Conservation (phyloP, 108 stramenopile species). For the Skeletonema costatum region DNA sequence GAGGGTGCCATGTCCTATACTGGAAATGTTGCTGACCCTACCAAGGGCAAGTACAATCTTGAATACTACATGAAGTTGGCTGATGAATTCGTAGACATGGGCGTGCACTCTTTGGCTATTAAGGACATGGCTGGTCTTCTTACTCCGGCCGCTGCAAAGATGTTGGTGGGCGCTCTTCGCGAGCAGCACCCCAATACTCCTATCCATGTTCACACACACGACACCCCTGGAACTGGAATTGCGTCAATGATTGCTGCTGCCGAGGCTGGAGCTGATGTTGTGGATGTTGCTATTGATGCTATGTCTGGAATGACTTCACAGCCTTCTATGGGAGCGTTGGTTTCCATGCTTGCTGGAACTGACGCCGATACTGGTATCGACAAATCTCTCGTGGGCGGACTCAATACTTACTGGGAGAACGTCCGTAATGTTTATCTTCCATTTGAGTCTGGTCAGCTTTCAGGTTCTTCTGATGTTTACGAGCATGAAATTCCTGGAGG, state of each 20-base stretch:
- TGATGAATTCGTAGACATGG: slow-evolving; percentile 62
- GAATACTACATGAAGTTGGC: slow-evolving; percentile 84
- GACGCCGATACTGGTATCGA: slow-evolving; percentile 85
- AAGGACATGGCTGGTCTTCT: slow-evolving; percentile 90
- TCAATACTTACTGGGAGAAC: slow-evolving; percentile 92
- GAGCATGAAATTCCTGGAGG: slow-evolving; percentile 86
- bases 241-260: slow-evolving; percentile 92
- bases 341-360: slow-evolving; percentile 76
- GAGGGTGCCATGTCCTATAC: slow-evolving; percentile 85
- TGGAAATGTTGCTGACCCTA: slow-evolving; percentile 56
- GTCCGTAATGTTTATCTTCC: slow-evolving; percentile 88
- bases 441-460: slow-evolving; percentile 92
- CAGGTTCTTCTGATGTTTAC: slow-evolving; percentile 77
- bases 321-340: slow-evolving; percentile 92
- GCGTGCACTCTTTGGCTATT: slow-evolving; percentile 81
- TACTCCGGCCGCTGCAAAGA: slow-evolving; percentile 71
- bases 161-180: slow-evolving; percentile 69
- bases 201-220: slow-evolving; percentile 98
- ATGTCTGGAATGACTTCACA: slow-evolving; percentile 94
- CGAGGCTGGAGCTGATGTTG: slow-evolving; percentile 90
- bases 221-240: slow-evolving; percentile 93
- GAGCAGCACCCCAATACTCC: slow-evolving; percentile 86
- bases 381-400: slow-evolving; percentile 51
- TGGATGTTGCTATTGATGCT: slow-evolving; percentile 90
- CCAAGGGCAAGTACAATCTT: slow-evolving; percentile 70